Conservation (phyloP, 2,329 filamentous ascomycete genomes). For the Xylaria multiplex region DNA sequence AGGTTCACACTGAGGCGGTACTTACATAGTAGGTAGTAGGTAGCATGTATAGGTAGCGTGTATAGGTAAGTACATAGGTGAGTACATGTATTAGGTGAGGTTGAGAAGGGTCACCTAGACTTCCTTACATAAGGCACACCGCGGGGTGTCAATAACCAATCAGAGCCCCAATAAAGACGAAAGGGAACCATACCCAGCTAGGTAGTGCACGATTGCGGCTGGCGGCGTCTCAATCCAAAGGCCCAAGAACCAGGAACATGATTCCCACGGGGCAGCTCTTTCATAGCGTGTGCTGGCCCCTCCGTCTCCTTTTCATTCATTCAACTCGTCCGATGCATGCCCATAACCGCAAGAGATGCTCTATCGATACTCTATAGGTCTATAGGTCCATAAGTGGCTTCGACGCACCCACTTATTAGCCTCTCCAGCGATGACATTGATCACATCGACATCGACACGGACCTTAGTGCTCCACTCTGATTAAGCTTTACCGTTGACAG, state of each 20-base stretch:
- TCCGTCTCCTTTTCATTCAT: conserved; percentile 14
- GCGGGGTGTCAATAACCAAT: conserved; percentile 24
- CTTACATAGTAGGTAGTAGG: too few relatives aligned
- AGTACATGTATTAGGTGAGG: too few relatives aligned
- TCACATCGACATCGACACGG: conserved; percentile 3
- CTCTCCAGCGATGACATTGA: conserved; percentile 16
- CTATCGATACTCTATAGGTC: background rate
- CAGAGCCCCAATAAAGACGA: conserved; percentile 32
- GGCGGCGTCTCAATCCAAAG: conserved; percentile 13
- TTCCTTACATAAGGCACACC: conserved; percentile 36
- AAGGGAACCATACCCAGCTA: conserved; percentile 34
- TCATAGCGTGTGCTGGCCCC: conserved; percentile 2
- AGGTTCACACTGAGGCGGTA: too few relatives aligned
- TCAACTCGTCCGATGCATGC: conserved; percentile 17
- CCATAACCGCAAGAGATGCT: conserved; percentile 6
- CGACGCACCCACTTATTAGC: conserved; percentile 22
- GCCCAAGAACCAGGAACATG: conserved; percentile 35
- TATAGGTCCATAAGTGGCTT: conserved; percentile 1
- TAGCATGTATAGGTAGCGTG: too few relatives aligned
- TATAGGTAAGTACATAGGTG: too few relatives aligned
- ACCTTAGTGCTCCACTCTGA: conserved; percentile 20
- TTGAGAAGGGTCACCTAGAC: background rate
- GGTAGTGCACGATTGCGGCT: conserved; percentile 32
- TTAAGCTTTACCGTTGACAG: conserved; percentile 10
- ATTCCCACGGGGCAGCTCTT: conserved; percentile 19